Base-by-base conservation (phyloP, 1,284 basidiomycete genomes). In the Melanopsichium pennsylvanicum region DNA sequence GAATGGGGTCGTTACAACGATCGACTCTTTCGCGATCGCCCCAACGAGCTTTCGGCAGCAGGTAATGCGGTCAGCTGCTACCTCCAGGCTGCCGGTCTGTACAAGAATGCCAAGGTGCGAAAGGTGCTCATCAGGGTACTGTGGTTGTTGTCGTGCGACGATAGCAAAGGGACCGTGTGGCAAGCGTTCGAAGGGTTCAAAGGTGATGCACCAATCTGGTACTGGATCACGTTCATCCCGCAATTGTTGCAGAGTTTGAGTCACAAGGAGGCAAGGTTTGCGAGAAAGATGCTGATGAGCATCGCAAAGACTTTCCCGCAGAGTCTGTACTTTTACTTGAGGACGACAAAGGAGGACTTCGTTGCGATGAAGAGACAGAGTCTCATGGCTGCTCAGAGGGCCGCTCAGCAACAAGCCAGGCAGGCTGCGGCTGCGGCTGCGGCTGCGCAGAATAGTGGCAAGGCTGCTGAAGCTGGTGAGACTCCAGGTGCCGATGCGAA, bases 1-100 rank as follows among this genome's bases (percentile, higher is more conserved):
- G 93, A 97, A 78, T 99, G 95, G 96, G 96, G 95, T 41, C 87
- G 90, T 71, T 97, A 88, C 83, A 95, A 91, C 77, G 96, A 99
- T 82, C 87, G 88, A 46, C 87, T 93, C 84, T 97, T 96, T 86
- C 82, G 84, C 58, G 91, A 93, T 48, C 67, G 76, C 39, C 78
- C 79, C 9, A 52, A 49, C 5, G 64, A 76, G 22, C 60, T 71
- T n/a, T 51, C 60, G 38, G 60, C 70, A 18, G 96, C 93, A 2
- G 90, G 90, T 2, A 92, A 90, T 72, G 97, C 96, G 7, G 93
- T 98, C 50, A 93, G 91, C 80, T 97, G 95, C 83, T 99, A 98
- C 83, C 86, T 99, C 18, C 95, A 98, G 84, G 97, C 97, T 7
- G 93, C 93, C 0, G 93, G 94, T 1, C 84, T 94, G 49, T 97